Base-by-base conservation (phyloP, 148 eudicot genomes). In the Chenopodium berlandieri region DNA sequence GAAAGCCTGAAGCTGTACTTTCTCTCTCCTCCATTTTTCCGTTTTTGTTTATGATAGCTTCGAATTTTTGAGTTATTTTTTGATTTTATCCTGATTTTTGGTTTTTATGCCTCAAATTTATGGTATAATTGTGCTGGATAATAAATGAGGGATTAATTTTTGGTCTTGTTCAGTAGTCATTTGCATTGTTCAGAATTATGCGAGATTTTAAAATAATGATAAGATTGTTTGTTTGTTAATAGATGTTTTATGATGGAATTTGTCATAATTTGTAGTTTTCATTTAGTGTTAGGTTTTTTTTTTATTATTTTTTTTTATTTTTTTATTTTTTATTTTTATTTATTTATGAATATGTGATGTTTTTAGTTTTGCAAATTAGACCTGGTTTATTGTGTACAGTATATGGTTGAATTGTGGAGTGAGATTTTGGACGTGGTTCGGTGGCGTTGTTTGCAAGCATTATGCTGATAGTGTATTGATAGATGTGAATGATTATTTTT, bases 1-100 rank as follows among this genome's bases (percentile, higher is more conserved):
- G 97, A 83, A 93, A 95, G 83, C 97, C 98, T 44, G 89, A 88
- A 20, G 86, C 90, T 71, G 97, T 93, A 85, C 0, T 54, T 66
- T 79, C 75, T 78, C 78, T 72, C 71, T 79, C 54, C 73, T 22
- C 52, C 4, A 11, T 7, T 58, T 27, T 47, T 74, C 30, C 7
- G 20, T 13, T 31, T 67, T 4, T 5, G 4, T 1, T 4, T 56
- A 19, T 14, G 22, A 56, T 56, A 56, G 4, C 2, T 56, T 14
- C 62, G 4, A 19, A 17, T 3, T 14, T 17, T 14, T 56, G 16
- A 19, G 22, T 0, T 56, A 17, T 1, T 54, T 54, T 54, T 14
- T 4, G 20, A 17, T 16, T 56, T 56, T 14, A 56, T 3, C 6
- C 22, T 17, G 17, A 56, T 2, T 56, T 19, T 56, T 4, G 62